Evolutionary conservation across 257 asterid species (phyloP), one percentile per base, ranked within the genome.

Genomic region (Agastache rugosa): DNA sequence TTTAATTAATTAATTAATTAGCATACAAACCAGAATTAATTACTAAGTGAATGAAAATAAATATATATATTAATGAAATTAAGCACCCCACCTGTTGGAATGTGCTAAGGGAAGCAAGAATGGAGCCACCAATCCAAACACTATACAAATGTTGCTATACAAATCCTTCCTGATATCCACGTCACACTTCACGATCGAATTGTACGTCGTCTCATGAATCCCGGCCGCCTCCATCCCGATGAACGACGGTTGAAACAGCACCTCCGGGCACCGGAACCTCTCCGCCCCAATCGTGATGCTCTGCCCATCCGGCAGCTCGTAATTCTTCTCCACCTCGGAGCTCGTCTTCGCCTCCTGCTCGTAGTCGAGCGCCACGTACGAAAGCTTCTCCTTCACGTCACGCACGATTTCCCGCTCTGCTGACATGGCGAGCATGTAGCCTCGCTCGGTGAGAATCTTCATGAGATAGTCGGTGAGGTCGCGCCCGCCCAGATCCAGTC

Each of bases 321-420:
- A 79, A 31, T 71, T 79, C 80, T 79, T 75, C 77, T 75, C 83
- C 6, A 80, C 70, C 4, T 80, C 11, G 2, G 80, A 80, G 67
- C 83, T 75, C 71, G 17, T 80, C 71, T 80, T 75, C 1, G 12
- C 45, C 45, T 79, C 83, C 61, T 79, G 80, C 11, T 79, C 83
- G 11, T 51, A 79, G 47, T 79, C 83, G 6, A 79, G 83, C 1
- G 83, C 83, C 4, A 79, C 64, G 4, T 79, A 79, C 4, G 83
- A 69, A 34, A 79, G 83, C 74, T 79, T 79, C 80, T 79, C 83
- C 73, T 79, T 79, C 64, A 79, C 59, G 63, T 79, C 83, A 62
- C 83, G 83, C 17, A 79, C 83, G 63, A 79, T 79, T 79, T 79
- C 83, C 41, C 83, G 77, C 29, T 79, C 83, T 0, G 83, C 83